Percentiles rank a stretch among this genome's conserved stretches.
These are phyloP conservation scores for Pachyrhizus erosus DNA, from an alignment of 306 rosid species.

Conservation along the genomic window DNA sequence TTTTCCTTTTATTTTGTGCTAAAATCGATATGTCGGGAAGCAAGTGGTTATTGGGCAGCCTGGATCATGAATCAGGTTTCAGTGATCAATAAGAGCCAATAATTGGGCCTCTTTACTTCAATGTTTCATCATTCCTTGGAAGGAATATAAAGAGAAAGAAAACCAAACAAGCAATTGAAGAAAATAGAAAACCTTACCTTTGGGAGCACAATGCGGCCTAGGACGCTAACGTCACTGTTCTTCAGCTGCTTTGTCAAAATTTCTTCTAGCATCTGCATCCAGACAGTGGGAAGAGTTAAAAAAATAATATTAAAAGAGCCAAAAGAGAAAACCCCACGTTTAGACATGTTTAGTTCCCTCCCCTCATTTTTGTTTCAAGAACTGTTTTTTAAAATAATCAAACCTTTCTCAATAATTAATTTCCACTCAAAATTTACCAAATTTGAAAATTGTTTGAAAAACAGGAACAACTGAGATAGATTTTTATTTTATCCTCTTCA, in stretches of 20 bases:
- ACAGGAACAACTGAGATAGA: not conserved
- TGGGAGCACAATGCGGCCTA: slow-evolving; percentile 74
- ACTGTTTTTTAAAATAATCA: not conserved
- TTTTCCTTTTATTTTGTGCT: not conserved
- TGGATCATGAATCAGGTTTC: slow-evolving; percentile 33
- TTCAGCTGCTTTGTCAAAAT: slow-evolving; percentile 58
- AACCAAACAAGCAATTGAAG: not conserved
- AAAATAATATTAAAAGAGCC: not conserved
- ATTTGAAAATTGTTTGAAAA: not conserved
- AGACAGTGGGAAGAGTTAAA: not conserved
- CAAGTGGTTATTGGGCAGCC: slow-evolving; percentile 24
- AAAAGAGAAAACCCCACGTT: not conserved
- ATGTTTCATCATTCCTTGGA: not conserved
- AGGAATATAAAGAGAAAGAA: not conserved
- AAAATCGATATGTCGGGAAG: slow-evolving; percentile 36
- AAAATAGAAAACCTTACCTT: slow-evolving; percentile 57
- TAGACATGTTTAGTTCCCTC: not conserved
- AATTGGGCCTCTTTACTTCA: slow-evolving; percentile 35
- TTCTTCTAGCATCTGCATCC: slow-evolving; percentile 49
- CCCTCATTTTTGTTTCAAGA: not conserved
- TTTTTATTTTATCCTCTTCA: not conserved
- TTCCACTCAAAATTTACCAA: not conserved
- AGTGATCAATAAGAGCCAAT: not conserved
- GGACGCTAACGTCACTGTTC: slow-evolving; percentile 60
- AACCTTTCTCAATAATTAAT: not conserved